Evolutionary conservation across 441 rosid genomes (phyloP).

Genomic region (Gossypium lobatum): DNA sequence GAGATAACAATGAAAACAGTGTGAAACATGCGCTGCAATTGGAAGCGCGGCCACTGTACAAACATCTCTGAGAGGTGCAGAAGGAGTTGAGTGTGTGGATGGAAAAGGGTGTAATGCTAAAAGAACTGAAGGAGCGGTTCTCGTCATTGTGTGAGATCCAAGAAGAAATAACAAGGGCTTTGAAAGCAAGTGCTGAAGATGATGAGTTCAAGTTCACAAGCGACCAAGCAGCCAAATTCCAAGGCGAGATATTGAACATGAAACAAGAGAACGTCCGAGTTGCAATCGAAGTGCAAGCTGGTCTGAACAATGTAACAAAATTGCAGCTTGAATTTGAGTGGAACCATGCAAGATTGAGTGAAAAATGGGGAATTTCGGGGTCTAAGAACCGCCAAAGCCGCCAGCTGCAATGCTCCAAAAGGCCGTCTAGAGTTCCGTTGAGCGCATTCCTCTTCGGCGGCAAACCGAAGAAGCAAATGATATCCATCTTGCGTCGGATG

Average conservation of each 20-base stretch:
- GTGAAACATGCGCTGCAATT: slow-evolving; percentile 41
- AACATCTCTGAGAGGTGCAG: slow-evolving; percentile 66
- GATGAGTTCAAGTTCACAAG: slow-evolving; percentile 64
- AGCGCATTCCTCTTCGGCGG: slow-evolving; percentile 71
- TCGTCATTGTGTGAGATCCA: slow-evolving; percentile 61
- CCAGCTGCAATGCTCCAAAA: slow-evolving; percentile 28
- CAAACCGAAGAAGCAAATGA: slow-evolving; percentile 51
- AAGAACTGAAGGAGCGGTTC: slow-evolving; percentile 62
- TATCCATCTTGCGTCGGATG: slow-evolving; percentile 45
- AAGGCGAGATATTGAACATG: slow-evolving; percentile 85
- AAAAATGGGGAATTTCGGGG: slow-evolving; percentile 50
- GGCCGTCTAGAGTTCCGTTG: slow-evolving; percentile 56
- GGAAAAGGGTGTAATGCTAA: slow-evolving; percentile 52
- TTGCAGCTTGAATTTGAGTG: slow-evolving; percentile 54
- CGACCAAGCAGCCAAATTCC: slow-evolving; percentile 85
- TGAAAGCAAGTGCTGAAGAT: slow-evolving; percentile 60
- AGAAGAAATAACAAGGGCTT: slow-evolving; percentile 56
- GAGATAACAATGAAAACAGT: slow-evolving; percentile 28
- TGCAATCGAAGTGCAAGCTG: slow-evolving; percentile 66
- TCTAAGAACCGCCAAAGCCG: slow-evolving; percentile 23
- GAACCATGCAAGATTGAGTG: slow-evolving; percentile 43
- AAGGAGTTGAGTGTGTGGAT: slow-evolving; percentile 59
- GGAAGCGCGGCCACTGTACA: slow-evolving; percentile 64
- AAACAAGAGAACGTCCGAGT: slow-evolving; percentile 81
- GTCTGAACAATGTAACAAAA: slow-evolving; percentile 55